Conservation (phyloP, 345 rosid species). For the rapeseed (Brassica napus) region DNA sequence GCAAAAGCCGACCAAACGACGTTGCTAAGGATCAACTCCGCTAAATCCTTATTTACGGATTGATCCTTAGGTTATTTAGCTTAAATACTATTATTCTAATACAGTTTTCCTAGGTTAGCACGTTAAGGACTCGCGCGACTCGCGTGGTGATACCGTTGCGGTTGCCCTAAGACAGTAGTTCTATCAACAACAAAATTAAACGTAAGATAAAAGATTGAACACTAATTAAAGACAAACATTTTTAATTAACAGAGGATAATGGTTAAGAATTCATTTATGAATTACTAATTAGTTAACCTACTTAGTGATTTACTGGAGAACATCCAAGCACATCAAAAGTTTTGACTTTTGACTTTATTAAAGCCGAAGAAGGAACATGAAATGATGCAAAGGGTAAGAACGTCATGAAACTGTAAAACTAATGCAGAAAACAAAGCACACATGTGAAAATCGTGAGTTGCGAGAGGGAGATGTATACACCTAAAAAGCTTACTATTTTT, state of each 20-base stretch:
- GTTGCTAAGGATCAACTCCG: too few species aligned
- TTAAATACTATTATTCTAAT: too few species aligned
- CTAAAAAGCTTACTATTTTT: not conserved
- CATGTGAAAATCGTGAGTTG: slow-evolving; percentile 36
- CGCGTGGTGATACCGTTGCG: too few species aligned
- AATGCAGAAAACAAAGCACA: slow-evolving; percentile 26
- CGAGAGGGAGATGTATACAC: not conserved
- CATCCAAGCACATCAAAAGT: slow-evolving; percentile 6
- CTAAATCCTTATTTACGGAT: too few species aligned
- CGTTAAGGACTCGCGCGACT: too few species aligned
- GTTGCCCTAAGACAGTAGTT: not conserved
- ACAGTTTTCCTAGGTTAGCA: too few species aligned
- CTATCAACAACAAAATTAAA: not conserved
- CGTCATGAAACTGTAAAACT: slow-evolving; percentile 5
- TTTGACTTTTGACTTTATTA: slow-evolving; percentile 34
- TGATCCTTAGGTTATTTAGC: too few species aligned
- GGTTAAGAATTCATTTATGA: not conserved
- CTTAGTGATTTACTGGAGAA: not conserved
- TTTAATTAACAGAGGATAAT: not conserved
- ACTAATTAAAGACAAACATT: not conserved
- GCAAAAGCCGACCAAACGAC: too few species aligned
- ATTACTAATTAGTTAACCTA: not conserved
- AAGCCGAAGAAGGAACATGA: not conserved
- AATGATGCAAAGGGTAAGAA: not conserved
- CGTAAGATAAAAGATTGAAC: not conserved